Conservation (phyloP, 1,284 basidiomycete genomes). For the Lentinula novae-zelandiae region DNA sequence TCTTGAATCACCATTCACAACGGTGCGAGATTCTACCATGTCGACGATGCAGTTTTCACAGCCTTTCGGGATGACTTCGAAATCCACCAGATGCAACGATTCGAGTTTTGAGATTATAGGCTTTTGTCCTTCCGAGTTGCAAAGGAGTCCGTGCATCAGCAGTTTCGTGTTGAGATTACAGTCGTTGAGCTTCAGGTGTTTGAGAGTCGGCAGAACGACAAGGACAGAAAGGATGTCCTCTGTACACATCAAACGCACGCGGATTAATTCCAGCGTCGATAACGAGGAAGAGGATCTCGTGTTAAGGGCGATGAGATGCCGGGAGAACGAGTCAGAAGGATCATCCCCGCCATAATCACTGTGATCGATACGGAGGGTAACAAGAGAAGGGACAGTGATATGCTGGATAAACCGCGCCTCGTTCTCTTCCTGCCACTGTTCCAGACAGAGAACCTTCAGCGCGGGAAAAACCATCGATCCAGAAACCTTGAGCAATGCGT, state of each 20-base stretch:
- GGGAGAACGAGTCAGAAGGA: not conserved
- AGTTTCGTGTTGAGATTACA: conserved; percentile 1
- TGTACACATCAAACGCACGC: not conserved
- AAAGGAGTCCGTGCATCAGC: conserved; percentile 1
- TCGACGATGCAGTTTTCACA: not conserved
- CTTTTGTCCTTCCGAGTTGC: not conserved
- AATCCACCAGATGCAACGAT: conserved; percentile 1
- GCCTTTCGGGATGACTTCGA: not conserved
- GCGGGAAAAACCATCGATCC: not conserved
- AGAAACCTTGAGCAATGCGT: not conserved
- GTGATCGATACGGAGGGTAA: not conserved
- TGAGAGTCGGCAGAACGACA: not conserved
- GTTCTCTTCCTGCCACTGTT: not conserved
- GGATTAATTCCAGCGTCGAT: not conserved
- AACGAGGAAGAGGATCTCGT: not conserved
- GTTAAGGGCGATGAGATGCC: not conserved
- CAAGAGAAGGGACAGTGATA: conserved; percentile 3
- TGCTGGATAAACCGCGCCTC: not conserved
- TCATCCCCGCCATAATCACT: conserved; percentile 1
- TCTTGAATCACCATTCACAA: not conserved
- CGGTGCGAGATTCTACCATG: conserved; percentile 3
- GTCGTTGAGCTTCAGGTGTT: not conserved
- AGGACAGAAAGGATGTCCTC: not conserved
- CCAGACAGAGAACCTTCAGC: not conserved
- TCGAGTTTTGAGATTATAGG: not conserved